Evolutionary conservation across 208 protist genomes (phyloP).

Genomic region (Phytomonas francai): DNA sequence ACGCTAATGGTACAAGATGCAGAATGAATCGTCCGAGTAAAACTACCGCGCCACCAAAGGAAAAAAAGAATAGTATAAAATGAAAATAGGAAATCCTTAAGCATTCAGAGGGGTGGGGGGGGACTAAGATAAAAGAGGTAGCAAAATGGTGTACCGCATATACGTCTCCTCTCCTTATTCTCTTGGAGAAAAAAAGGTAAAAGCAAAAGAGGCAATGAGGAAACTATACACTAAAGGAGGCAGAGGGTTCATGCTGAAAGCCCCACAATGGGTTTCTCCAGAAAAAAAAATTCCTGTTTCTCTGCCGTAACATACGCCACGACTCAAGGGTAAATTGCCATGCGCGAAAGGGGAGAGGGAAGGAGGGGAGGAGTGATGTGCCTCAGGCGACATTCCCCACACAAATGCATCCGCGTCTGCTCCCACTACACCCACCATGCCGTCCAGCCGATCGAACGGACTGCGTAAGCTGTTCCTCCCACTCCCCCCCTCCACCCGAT

Average conservation of each 20-base stretch:
- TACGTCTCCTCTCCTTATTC: not conserved
- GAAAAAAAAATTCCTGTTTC: not conserved
- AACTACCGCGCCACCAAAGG: not conserved
- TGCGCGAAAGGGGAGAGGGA: not conserved
- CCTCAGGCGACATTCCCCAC: too few species aligned
- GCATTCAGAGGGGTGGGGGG: not conserved
- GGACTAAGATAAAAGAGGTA: conserved; percentile 2
- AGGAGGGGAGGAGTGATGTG: conserved; percentile 14
- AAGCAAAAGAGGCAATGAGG: not conserved
- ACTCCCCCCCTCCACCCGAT: conserved; percentile 8
- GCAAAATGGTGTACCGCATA: not conserved
- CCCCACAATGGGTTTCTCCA: not conserved
- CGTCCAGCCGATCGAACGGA: conserved; percentile 15
- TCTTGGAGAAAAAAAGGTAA: not conserved
- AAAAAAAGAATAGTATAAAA: not conserved
- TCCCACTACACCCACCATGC: too few species aligned
- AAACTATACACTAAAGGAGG: not conserved
- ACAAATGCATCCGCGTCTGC: too few species aligned
- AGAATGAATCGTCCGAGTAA: too few species aligned
- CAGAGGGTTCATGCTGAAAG: too few species aligned
- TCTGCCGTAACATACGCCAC: too few species aligned
- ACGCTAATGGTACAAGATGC: too few species aligned
- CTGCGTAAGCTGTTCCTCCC: conserved; percentile 10
- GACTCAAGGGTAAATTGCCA: not conserved
- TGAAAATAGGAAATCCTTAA: not conserved